phyloP scores from a whole-genome alignment of 176 grass and related monocot genomes.

The bread wheat (Triticum aestivum) region DNA sequence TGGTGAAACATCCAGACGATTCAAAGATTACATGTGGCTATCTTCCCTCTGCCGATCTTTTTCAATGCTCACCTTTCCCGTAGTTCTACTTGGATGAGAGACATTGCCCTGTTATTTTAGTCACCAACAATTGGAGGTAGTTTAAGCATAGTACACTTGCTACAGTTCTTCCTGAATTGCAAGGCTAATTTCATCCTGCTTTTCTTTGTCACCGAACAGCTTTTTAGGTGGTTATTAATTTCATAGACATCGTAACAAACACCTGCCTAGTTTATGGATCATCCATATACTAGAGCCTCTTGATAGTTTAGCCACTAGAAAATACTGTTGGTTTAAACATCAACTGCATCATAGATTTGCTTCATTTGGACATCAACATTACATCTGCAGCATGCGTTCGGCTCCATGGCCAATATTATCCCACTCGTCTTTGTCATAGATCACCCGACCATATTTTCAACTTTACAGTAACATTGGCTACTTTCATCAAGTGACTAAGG shows the following conservation, averaged over 20 bases:
- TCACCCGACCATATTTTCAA: neutral
- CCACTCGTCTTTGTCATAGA: slow-evolving; percentile 35
- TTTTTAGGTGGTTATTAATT: slow-evolving; percentile 40
- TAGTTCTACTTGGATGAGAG: slow-evolving; percentile 37
- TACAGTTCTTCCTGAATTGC: slow-evolving; percentile 30
- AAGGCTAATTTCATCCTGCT: slow-evolving; percentile 39
- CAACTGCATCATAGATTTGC: slow-evolving; percentile 5
- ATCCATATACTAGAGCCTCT: slow-evolving; percentile 14
- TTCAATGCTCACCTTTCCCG: slow-evolving; percentile 40
- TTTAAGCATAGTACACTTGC: slow-evolving; percentile 35
- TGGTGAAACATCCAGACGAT: slow-evolving; percentile 31
- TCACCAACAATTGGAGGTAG: slow-evolving; percentile 32
- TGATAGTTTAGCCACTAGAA: slow-evolving; percentile 36
- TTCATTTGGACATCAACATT: slow-evolving; percentile 40
- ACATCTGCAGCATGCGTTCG: neutral
- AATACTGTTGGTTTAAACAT: slow-evolving; percentile 36
- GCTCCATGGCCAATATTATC: slow-evolving; percentile 30
- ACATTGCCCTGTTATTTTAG: slow-evolving; percentile 34
- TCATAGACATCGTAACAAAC: slow-evolving; percentile 31
- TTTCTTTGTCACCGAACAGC: slow-evolving; percentile 35
- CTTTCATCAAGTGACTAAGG: slow-evolving; percentile 14
- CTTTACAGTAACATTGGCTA: slow-evolving; percentile 17
- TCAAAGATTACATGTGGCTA: slow-evolving; percentile 38
- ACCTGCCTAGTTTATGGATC: slow-evolving; percentile 29
- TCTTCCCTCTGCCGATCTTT: slow-evolving; percentile 23